Evolutionary conservation across 345 rosid genomes (phyloP).

Genomic region (Noccaea bulbosa): DNA sequence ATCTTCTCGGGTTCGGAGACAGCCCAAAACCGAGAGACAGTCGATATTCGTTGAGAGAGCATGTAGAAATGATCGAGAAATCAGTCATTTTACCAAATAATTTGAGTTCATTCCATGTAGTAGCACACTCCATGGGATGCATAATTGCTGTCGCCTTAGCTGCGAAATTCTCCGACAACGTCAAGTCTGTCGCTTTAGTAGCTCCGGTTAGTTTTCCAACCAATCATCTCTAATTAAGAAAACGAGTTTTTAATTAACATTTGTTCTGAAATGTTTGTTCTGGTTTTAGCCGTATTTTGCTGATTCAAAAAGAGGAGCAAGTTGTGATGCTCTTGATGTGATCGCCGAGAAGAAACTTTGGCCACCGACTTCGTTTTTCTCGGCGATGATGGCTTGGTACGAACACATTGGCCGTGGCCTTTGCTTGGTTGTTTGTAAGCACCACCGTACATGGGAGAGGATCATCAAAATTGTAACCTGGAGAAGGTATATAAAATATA

Average conservation of each 20-base stretch:
- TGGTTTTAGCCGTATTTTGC: constrained; percentile 60
- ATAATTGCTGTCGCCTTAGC: constrained; percentile 65
- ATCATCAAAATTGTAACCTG: constrained; percentile 58
- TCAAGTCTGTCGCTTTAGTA: constrained; percentile 62
- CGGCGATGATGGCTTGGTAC: constrained; percentile 79
- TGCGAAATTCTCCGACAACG: constrained; percentile 52
- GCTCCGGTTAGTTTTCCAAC: constrained; percentile 59
- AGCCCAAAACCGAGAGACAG: constrained; percentile 77
- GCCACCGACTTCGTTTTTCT: constrained; percentile 66
- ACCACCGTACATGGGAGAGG: constrained; percentile 73
- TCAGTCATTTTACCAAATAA: constrained; percentile 54
- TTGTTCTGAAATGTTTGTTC: background rate
- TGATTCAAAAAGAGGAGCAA: constrained; percentile 46
- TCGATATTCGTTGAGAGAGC: constrained; percentile 61
- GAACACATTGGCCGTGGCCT: constrained; percentile 73
- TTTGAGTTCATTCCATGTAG: constrained; percentile 67
- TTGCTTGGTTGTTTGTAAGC: constrained; percentile 61
- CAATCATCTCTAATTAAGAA: background rate
- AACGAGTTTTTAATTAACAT: background rate
- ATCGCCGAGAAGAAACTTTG: constrained; percentile 73
- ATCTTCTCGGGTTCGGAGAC: constrained; percentile 75
- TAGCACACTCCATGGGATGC: constrained; percentile 89
- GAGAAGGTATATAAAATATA: constrained; percentile 51
- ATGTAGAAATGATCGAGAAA: constrained; percentile 63
- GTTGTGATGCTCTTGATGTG: constrained; percentile 52